These are phyloP conservation scores for Theobroma cacao DNA, from an alignment of 345 rosid species.

Conservation along the genomic window DNA sequence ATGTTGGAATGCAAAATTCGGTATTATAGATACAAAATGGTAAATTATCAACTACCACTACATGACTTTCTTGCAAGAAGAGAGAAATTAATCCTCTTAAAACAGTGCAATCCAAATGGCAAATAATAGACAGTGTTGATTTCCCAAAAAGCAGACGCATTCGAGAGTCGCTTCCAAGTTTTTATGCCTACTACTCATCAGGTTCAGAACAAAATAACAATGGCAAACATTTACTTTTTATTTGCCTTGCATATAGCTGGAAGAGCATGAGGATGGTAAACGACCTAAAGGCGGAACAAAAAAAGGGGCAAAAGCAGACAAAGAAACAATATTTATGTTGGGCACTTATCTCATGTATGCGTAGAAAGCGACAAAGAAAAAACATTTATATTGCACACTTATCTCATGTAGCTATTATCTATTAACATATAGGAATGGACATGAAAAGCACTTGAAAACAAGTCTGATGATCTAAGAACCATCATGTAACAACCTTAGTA, in stretches of 20 bases:
- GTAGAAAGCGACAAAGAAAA: background rate
- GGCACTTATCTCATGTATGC: background rate
- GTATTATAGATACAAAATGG: background rate
- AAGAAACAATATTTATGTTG: background rate
- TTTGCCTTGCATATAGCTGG: background rate
- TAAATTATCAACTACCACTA: background rate
- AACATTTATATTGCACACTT: background rate
- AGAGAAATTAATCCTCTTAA: slow-evolving; percentile 3
- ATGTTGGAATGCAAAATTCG: slow-evolving; percentile 9
- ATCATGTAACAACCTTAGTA: slow-evolving; percentile 5
- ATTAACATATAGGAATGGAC: background rate
- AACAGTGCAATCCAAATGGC: background rate
- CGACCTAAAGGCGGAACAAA: background rate
- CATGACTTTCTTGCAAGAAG: slow-evolving; percentile 4
- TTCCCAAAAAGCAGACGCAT: background rate
- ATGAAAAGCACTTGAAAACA: background rate
- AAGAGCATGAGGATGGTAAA: background rate
- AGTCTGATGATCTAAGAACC: background rate
- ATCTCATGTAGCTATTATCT: slow-evolving; percentile 4
- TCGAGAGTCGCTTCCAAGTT: slow-evolving; percentile 13
- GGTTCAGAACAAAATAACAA: background rate
- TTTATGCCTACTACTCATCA: background rate
- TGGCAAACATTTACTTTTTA: background rate
- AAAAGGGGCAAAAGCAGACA: background rate
- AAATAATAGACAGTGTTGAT: background rate